Evolutionary conservation across 192 early-diverging fungal species (phyloP), one percentile per base, ranked within the genome.

Genomic region (Coemansia sp.): DNA sequence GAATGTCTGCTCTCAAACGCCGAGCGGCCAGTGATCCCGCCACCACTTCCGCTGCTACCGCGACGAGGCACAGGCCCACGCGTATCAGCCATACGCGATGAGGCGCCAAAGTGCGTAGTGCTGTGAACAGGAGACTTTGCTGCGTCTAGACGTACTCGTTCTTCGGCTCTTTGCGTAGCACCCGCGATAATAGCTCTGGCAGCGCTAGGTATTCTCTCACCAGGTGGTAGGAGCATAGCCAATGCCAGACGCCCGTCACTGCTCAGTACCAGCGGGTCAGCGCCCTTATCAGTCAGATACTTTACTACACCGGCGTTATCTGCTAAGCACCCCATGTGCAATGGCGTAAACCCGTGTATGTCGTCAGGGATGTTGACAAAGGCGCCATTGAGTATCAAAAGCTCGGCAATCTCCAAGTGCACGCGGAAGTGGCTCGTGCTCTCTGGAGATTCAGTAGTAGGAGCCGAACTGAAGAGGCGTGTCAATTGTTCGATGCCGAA

Each of bases 331-430:
- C 75, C 75, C 36, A 68, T 32, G 38, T 83, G 80, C 45, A 83
- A 67, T 5, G 69, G 41, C 5, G 80, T 62, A 10, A 61, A 37
- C 19, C 75, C 75, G 48, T 25, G 42, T 5, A 19, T 14, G 2
- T 37, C 46, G 38, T 72, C 72, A 29, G 68, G 63, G 41, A 57
- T 62, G 44, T 27, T 32, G 17, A 72, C 5, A 36, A 17, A 23
- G n/a, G 80, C 80, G 37, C 80, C 80, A 37, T 83, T 83, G 38
- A 83, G 76, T 10, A 71, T 48, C 38, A 83, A 55, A 34, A 83
- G 64, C 76, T 83, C 80, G 37, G 80, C 80, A 0, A 83, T 55
- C 65, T 73, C 74, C 21, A 73, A n/a, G 44, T 65, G 70, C 38
- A 71, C 42, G 39, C 57, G 53, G 39, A 62, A 57, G 25, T 10